Evolutionary conservation across 2,329 filamentous ascomycete genomes (phyloP).

Genomic region (Penicillium crustosum): DNA sequence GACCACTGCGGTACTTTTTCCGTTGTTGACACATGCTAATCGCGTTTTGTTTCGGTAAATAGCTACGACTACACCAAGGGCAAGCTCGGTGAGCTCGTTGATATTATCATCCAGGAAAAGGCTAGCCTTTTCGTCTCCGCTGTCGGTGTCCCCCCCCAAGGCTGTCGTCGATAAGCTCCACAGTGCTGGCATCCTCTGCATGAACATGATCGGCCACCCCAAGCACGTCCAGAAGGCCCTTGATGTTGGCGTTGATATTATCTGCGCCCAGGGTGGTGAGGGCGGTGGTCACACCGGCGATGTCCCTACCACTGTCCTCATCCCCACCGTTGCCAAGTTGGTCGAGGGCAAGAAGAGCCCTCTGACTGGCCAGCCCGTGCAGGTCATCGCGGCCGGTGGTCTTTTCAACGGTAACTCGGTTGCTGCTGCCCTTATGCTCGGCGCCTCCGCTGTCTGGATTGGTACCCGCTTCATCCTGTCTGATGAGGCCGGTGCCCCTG

Average conservation of each 20-base stretch:
- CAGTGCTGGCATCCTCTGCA: slow-evolving; percentile 83
- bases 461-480: slow-evolving; percentile 93
- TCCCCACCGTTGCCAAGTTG: slow-evolving; percentile 84
- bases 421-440: slow-evolving; percentile 88
- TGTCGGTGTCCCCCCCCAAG: slow-evolving; percentile 90
- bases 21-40: slow-evolving; percentile 9
- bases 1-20: neutral
- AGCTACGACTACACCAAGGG: slow-evolving; percentile 99
- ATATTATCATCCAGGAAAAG: slow-evolving; percentile 89
- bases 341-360: slow-evolving; percentile 79
- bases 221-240: slow-evolving; percentile 98
- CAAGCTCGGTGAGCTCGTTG: slow-evolving; percentile 86
- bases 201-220: slow-evolving; percentile 99
- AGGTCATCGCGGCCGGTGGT: slow-evolving; percentile 90
- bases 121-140: slow-evolving; percentile 95
- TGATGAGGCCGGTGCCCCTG: slow-evolving; percentile 90
- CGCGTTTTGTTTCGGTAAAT: slow-evolving; percentile 13
- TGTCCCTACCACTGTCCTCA: slow-evolving; percentile 86
- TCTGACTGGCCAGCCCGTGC: slow-evolving; percentile 81
- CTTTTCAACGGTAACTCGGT: slow-evolving; percentile 90
- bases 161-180: slow-evolving; percentile 87
- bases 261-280: slow-evolving; percentile 97
- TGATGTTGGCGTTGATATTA: slow-evolving; percentile 87
- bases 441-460: slow-evolving; percentile 90
- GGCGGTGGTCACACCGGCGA: slow-evolving; percentile 96